Evolutionary conservation across 352 stramenopile genomes (phyloP).

Genomic region (Saprolegnia parasitica): DNA sequence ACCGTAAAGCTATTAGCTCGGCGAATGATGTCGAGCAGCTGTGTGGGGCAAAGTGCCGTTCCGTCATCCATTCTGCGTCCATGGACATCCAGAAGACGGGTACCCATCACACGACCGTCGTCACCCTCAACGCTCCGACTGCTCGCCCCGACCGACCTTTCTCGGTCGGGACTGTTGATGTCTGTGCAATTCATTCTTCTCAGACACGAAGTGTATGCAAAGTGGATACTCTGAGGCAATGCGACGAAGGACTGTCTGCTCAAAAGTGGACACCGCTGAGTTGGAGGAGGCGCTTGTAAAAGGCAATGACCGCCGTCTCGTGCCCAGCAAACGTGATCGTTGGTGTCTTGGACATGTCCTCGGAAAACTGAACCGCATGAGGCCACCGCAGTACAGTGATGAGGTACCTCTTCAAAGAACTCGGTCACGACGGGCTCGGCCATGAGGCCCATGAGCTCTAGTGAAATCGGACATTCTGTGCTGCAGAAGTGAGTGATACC

Average conservation of each 20-base stretch:
- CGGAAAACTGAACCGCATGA: slow-evolving; percentile 18
- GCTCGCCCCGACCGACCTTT: no score
- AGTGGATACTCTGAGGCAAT: neutral
- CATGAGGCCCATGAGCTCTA: slow-evolving; percentile 17
- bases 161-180: no score
- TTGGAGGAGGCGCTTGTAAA: slow-evolving; percentile 15
- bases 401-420: slow-evolving; percentile 28
- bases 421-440: slow-evolving; percentile 21
- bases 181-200: no score
- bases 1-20: no score
- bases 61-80: no score
- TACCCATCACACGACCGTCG: no score
- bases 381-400: neutral
- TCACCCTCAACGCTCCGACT: no score
- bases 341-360: slow-evolving; percentile 5
- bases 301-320: slow-evolving; percentile 12
- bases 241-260: neutral
- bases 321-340: neutral
- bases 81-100: no score
- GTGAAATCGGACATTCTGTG: neutral
- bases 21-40: no score
- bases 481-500: neutral
- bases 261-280: neutral
- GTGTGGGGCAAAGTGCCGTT: no score
- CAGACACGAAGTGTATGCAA: no score